Conservation (phyloP, 345 rosid species). For the Conringia planisiliqua region DNA sequence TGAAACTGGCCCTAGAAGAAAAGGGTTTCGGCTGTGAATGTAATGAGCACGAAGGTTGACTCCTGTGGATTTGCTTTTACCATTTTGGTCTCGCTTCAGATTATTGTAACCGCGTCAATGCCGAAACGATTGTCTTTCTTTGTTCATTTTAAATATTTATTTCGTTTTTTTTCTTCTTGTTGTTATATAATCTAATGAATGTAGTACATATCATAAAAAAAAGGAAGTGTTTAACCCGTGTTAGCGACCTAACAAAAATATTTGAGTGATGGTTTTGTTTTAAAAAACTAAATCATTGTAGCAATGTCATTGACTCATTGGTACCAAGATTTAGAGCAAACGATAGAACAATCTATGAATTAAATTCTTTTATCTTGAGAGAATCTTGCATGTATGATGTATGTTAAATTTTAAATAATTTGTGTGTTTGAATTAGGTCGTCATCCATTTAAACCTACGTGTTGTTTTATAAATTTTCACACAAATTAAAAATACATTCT, state of each 20-base stretch:
- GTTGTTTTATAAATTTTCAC: neutral
- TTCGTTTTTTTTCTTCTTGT: too few species aligned
- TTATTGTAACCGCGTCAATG: slow-evolving; percentile 18
- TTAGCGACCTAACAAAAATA: neutral
- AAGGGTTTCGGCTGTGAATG: slow-evolving; percentile 1
- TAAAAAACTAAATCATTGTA: too few species aligned
- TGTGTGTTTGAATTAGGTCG: neutral
- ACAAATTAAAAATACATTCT: neutral
- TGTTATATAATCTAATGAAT: neutral
- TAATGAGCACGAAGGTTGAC: slow-evolving; percentile 20
- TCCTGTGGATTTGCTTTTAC: slow-evolving; percentile 9
- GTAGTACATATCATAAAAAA: neutral
- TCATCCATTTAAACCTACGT: neutral
- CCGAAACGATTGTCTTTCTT: neutral
- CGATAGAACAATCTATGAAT: neutral
- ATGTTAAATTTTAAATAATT: neutral
- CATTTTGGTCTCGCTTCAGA: slow-evolving; percentile 3
- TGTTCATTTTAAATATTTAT: neutral
- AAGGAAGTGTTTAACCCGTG: neutral
- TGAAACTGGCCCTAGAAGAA: slow-evolving; percentile 11
- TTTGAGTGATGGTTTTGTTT: too few species aligned
- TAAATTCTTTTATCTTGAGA: neutral
- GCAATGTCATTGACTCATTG: too few species aligned
- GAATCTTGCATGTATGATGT: neutral
- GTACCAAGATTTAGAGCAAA: too few species aligned